Evolutionary conservation across 805 yeast genomes (phyloP), one percentile per base, ranked within the genome.

Genomic region (Saturnispora besseyi): DNA sequence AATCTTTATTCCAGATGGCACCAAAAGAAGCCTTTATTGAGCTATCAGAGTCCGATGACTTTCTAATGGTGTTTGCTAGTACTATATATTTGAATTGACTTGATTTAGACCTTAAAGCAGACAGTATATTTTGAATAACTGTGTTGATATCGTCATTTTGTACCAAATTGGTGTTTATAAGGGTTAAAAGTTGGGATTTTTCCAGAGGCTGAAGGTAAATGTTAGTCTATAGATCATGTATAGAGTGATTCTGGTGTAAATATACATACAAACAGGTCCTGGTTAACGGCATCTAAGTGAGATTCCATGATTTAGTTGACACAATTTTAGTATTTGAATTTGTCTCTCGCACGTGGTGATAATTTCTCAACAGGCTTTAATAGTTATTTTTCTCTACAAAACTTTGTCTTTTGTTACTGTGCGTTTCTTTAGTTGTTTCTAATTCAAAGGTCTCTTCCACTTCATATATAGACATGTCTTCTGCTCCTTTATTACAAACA

Each of bases 401-500:
- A 38, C 42, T 22, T 24, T 24, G 42, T 5, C 30, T 24, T 11
- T 3, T 22, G n/a, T 11, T 12, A 12, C 5, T 38, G 18, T 12
- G 18, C 21, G 24, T 22, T 24, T 26, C 18, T 24, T 22, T 24
- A 38, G 42, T 13, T 24, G 28, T 38, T 13, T 26, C n/a, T 4
- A 11, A 22, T 38, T 13, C 26, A 22, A 24, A 13, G n/a, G 24
- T 22, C 18, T 12, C 10, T 38, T 24, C 3, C 5, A 10, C 26
- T 38, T 22, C 18, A 24, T 5, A 38, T 38, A 22, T 22, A 38
- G 28, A 38, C 18, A 82, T 82, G 88, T 81, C 87, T 3, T 73
- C 87, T 24, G 81, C 82, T 40, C 89, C 91, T 29, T 68, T 84
- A 50, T 70, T 84, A 60, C 90, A 86, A 63, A 76, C 84, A 42